A percentile compares a stretch with the other conserved stretches of the same genome.
Conservation (phyloP, 331 rosid species). For the Rhamnella rubrinervis region DNA sequence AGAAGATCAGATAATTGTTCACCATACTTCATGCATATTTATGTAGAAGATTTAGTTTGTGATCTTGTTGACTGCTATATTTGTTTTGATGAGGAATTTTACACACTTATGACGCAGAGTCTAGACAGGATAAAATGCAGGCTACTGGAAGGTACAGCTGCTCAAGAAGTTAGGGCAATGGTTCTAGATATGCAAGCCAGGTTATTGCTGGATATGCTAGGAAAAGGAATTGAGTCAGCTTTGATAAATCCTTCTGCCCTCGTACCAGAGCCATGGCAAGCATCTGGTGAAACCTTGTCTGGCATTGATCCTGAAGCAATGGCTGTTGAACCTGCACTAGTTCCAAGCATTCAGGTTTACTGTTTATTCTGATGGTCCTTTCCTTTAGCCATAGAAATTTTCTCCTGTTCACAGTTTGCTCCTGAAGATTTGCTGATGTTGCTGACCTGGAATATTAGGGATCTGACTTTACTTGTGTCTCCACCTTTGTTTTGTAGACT, state of each 20-base stretch:
- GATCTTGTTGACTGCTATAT: constrained; percentile 4
- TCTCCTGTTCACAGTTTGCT: neutral
- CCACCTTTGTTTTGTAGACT: no score
- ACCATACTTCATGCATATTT: no score
- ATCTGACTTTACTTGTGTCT: no score
- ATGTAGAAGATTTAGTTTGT: neutral
- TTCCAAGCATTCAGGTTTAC: constrained; percentile 70
- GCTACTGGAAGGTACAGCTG: constrained; percentile 89
- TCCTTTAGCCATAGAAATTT: neutral
- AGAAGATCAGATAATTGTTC: neutral
- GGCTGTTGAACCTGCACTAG: constrained; percentile 79
- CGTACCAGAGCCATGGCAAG: constrained; percentile 84
- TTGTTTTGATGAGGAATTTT: constrained; percentile 13
- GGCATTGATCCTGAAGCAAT: constrained; percentile 69
- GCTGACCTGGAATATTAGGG: no score
- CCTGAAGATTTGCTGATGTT: neutral
- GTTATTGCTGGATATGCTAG: constrained; percentile 92
- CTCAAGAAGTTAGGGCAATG: constrained; percentile 97
- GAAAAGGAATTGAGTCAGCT: constrained; percentile 95
- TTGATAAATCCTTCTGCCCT: constrained; percentile 76
- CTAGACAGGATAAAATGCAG: constrained; percentile 93
- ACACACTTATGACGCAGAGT: constrained; percentile 57
- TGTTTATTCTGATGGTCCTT: neutral
- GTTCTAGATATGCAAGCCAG: constrained; percentile 99
- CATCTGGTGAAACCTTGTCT: constrained; percentile 60